phyloP scores from a whole-genome alignment of 2,329 filamentous ascomycete genomes.

The Fusarium ambrosium region DNA sequence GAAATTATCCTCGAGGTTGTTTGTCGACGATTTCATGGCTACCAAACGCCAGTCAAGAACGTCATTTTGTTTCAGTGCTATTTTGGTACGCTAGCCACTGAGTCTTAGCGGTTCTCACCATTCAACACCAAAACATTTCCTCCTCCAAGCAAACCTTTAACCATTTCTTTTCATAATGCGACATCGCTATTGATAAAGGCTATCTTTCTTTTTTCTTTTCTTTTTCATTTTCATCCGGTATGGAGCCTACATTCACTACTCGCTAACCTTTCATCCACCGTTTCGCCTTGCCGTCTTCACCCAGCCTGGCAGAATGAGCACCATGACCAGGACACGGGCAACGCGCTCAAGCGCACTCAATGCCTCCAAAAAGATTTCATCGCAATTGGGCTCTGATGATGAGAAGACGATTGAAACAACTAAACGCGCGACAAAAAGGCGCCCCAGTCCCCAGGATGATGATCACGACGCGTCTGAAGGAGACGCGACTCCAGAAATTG shows the following conservation, averaged over 20 bases:
- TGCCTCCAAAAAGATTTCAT: constrained; percentile 39
- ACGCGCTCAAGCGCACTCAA: constrained; percentile 39
- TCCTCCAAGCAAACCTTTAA: neutral
- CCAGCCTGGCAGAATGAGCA: constrained; percentile 17
- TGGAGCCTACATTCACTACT: neutral
- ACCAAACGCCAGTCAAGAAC: neutral
- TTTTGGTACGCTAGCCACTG: neutral
- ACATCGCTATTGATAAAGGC: neutral
- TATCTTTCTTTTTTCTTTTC: no score
- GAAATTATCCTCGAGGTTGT: neutral
- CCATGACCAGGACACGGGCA: constrained; percentile 23
- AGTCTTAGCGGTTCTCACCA: neutral
- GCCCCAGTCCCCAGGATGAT: constrained; percentile 22
- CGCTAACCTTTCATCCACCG: neutral
- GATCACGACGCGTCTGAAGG: constrained; percentile 41
- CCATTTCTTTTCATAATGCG: neutral
- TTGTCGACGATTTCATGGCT: neutral
- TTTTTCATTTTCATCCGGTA: neutral
- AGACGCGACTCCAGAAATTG: constrained; percentile 38
- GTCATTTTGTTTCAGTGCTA: constrained; percentile 10
- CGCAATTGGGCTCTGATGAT: constrained; percentile 32
- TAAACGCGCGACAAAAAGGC: constrained; percentile 27
- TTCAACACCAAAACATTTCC: neutral
- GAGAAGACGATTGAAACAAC: constrained; percentile 2
- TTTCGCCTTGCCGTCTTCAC: neutral